Evolutionary conservation across 306 rosid genomes (phyloP).

Genomic region (Carpinus viminea): DNA sequence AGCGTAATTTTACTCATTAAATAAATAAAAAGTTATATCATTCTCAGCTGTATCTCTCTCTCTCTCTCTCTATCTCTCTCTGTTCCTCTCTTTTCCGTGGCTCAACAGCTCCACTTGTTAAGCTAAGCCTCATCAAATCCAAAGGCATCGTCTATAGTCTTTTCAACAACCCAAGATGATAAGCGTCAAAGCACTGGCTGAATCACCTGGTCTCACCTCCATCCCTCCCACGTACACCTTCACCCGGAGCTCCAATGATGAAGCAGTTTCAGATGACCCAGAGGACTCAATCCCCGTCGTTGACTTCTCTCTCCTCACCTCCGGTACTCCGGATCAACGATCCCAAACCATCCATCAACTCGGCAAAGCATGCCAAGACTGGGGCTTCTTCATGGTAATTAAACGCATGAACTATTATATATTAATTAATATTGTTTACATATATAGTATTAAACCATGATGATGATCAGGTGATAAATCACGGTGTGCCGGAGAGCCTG

Average conservation of each 20-base stretch:
- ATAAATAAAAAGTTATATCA: no score
- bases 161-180: neutral
- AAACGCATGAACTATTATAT: no score
- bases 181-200: slow-evolving; percentile 35
- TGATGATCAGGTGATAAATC: slow-evolving; percentile 37
- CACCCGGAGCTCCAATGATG: slow-evolving; percentile 10
- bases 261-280: slow-evolving; percentile 1
- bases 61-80: no score
- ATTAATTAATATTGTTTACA: no score
- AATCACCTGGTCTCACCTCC: slow-evolving; percentile 29
- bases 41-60: no score
- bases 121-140: no score
- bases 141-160: no score
- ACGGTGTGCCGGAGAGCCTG: slow-evolving; percentile 29
- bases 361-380: slow-evolving; percentile 48
- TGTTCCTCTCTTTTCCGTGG: no score
- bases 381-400: slow-evolving; percentile 54
- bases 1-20: no score
- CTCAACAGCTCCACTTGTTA: no score
- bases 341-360: slow-evolving; percentile 40
- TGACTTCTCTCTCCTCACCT: slow-evolving; percentile 46
- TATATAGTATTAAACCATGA: neutral
- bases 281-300: slow-evolving; percentile 36
- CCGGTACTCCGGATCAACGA: slow-evolving; percentile 25
- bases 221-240: slow-evolving; percentile 34